Conservation (phyloP, 345 rosid species). For the Pseudoturritis turrita region DNA sequence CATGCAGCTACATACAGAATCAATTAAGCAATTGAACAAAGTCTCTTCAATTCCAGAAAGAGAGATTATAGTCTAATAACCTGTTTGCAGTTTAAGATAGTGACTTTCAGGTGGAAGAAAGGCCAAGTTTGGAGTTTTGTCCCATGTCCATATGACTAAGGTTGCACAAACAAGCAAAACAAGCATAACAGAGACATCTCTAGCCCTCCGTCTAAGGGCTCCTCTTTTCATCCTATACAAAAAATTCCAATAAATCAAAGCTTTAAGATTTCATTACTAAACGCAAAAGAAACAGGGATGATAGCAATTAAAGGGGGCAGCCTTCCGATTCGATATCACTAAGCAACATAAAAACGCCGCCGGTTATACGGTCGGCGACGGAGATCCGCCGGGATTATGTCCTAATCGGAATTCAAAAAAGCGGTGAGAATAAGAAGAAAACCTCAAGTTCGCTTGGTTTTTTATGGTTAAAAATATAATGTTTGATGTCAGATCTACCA, state of each 20-base stretch:
- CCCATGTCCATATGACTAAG: slow-evolving; percentile 58
- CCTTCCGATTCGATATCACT: too few relatives aligned
- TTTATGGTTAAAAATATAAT: too few relatives aligned
- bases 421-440: too few relatives aligned
- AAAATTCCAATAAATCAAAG: slow-evolving; percentile 11
- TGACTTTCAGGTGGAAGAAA: slow-evolving; percentile 45
- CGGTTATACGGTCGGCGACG: too few relatives aligned
- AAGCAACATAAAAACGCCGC: too few relatives aligned
- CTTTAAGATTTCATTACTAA: slow-evolving; percentile 1
- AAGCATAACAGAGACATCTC: slow-evolving; percentile 48
- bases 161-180: slow-evolving; percentile 52
- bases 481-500: too few relatives aligned
- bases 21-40: not conserved
- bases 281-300: not conserved
- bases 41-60: not conserved
- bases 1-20: not conserved
- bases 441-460: too few relatives aligned
- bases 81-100: slow-evolving; percentile 43
- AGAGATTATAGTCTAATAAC: slow-evolving; percentile 31
- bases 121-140: slow-evolving; percentile 42
- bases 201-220: slow-evolving; percentile 36
- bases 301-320: not conserved
- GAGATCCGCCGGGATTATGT: too few relatives aligned
- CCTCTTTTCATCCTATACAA: slow-evolving; percentile 58
- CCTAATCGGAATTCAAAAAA: too few relatives aligned